Conservation (phyloP, 306 rosid genomes). For the Cucurbita argyrosperma region DNA sequence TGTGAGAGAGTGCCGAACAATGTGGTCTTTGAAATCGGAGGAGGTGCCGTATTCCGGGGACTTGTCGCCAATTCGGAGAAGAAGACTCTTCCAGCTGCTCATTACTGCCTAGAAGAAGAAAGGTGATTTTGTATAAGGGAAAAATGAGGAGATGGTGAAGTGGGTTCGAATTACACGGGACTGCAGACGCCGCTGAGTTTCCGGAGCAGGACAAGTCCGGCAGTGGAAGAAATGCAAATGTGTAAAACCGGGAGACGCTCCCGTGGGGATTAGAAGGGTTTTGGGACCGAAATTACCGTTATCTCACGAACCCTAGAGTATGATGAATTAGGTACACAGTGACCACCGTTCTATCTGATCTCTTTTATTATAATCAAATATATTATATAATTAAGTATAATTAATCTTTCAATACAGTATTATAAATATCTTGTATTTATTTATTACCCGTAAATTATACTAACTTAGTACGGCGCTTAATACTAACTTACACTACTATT, state of each 20-base stretch:
- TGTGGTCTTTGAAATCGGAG: constrained; percentile 84
- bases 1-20: constrained; percentile 28
- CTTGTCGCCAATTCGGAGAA: constrained; percentile 87
- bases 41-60: constrained; percentile 64
- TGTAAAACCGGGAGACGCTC: not conserved
- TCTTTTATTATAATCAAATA: too few relatives aligned
- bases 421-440: too few relatives aligned
- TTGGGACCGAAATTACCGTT: not conserved
- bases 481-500: too few relatives aligned
- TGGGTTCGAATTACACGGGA: not conserved
- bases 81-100: constrained; percentile 74
- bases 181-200: not conserved
- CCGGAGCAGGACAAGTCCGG: not conserved
- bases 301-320: not conserved
- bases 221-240: not conserved
- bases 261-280: not conserved
- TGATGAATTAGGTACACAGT: not conserved
- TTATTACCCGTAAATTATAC: too few relatives aligned
- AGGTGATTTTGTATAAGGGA: not conserved
- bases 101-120: constrained; percentile 6
- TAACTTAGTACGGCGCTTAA: too few relatives aligned
- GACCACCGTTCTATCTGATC: too few relatives aligned
- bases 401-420: too few relatives aligned
- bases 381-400: too few relatives aligned
- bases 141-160: not conserved